Evolutionary conservation across 2,329 filamentous ascomycete genomes (phyloP), one percentile per base, ranked within the genome.

Genomic region (Talaromyces sp.): DNA sequence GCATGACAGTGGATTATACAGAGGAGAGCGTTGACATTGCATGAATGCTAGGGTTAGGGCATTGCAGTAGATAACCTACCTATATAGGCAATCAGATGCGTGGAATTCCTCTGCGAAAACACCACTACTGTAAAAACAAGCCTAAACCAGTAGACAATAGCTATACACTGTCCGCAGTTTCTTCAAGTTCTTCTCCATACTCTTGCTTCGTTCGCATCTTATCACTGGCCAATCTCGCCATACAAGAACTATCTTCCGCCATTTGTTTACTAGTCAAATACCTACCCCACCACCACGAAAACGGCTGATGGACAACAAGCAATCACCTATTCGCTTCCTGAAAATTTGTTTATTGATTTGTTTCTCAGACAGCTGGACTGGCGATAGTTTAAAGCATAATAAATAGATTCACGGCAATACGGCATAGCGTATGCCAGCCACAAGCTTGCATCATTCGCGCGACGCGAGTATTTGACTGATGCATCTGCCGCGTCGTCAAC

Each of bases 181-280:
- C n/a, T n/a, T n/a, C n/a, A n/a, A n/a, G n/a, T n/a, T n/a, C n/a
- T n/a, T n/a, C n/a, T n/a, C n/a, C n/a, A n/a, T n/a, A n/a, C n/a
- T n/a, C n/a, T n/a, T n/a, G n/a, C n/a, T n/a, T n/a, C n/a, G n/a
- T n/a, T n/a, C n/a, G 13, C 33, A 31, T 37, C 48, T 51, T 51
- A 51, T 51, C 48, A 37, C 17, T 17, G 19, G 48, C 31, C 45
- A 50, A 50, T 50, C 45, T 50, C 45, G 45, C 45, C 45, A 50
- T 35, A 13, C 31, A 33, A 31, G 15, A 33, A 48, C n/a, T 22
- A 9, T 48, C 45, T 51, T 51, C 46, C 46, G 46, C 46, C 46
- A 51, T 51, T 50, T 6, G 22, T 31, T 46, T 31, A 17, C 8
- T 8, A 48, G 17, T 19, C 7, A 36, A 33, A 25, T 37, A 37